These are phyloP conservation scores for Mucor lusitanicus DNA, from an alignment of 371 early-diverging fungal species.

Conservation along the genomic window DNA sequence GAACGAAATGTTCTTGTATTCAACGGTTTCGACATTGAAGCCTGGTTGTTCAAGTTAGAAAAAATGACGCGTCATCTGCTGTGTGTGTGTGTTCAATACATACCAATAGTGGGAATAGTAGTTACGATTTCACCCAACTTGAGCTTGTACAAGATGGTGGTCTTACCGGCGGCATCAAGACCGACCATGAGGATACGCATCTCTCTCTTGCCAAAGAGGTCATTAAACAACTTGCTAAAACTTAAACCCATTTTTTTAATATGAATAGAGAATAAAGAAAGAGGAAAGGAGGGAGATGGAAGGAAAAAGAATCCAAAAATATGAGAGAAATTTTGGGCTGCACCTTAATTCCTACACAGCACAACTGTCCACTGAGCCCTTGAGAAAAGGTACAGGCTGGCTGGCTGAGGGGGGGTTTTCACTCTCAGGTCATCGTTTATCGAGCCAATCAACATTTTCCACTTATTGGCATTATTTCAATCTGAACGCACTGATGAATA, in stretches of 20 bases:
- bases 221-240: slow-evolving; percentile 47
- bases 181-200: slow-evolving; percentile 98
- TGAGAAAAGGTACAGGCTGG: slow-evolving; percentile 1
- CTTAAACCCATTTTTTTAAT: slow-evolving; percentile 45
- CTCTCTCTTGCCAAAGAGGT: slow-evolving; percentile 82
- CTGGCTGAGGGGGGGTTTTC: not conserved
- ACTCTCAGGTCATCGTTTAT: not conserved
- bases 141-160: slow-evolving; percentile 91
- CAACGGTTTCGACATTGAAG: slow-evolving; percentile 93
- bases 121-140: slow-evolving; percentile 94
- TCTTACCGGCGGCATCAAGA: slow-evolving; percentile 98
- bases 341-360: not conserved
- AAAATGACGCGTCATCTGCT: slow-evolving; percentile 3
- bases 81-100: not conserved
- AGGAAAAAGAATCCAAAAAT: slow-evolving; percentile 11
- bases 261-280: slow-evolving; percentile 1
- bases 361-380: not conserved
- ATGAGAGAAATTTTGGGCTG: not conserved
- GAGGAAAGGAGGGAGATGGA: slow-evolving; percentile 14
- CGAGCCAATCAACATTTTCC: slow-evolving; percentile 2
- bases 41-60: slow-evolving; percentile 48
- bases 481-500: not conserved
- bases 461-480: not conserved
- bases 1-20: slow-evolving; percentile 97
- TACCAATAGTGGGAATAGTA: slow-evolving; percentile 89